Base-by-base conservation (phyloP, 2,329 filamentous ascomycete genomes). In the Zarea fungicola region DNA sequence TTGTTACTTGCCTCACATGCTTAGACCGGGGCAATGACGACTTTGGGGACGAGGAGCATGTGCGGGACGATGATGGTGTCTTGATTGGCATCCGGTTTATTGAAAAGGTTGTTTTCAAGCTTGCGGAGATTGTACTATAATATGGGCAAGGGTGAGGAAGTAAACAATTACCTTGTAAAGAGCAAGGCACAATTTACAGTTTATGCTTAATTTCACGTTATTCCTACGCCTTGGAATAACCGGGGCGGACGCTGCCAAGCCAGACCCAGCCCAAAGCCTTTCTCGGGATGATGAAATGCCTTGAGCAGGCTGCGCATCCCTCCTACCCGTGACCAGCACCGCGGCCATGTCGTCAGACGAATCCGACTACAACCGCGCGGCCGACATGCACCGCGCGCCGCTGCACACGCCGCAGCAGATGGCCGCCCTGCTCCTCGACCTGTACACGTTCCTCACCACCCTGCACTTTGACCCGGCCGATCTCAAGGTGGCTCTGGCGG, bases 401-500 rank as follows among this genome's bases (percentile, higher is more conserved):
- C 28, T 32, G 21, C 22, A 62, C 39, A 61, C 59, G 7, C 55
- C 53, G 5, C 57, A 60, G 29, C 55, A 54, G 28, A 55, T 58
- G 7, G 53, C 62, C 40, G 52, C 54, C 25, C 54, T 61, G 4
- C 54, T 67, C 36, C 46, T 54, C 39, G 56, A 58, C 41, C 64
- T 61, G 41, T 65, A 62, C 43, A 52, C 43, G 14, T 66, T 65
- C 43, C 60, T 66, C 21, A 57, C 59, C 19, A 62, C 56, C 14
- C 54, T 65, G 48, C 62, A 68, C 42, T 45, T 13, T n/a, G 31
- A 45, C 21, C 42, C 42, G 31, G 42, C 29, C 16, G 42, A 45
- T 35, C 42, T 45, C 32, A 45, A 45, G 42, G 19, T 18, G 31
- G 21, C 42, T n/a, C 42, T 32, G 31, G 21, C 14, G 31, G 31